phyloP scores from a whole-genome alignment of 2,329 filamentous ascomycete species.

The Monilinia vaccinii-corymbosi region DNA sequence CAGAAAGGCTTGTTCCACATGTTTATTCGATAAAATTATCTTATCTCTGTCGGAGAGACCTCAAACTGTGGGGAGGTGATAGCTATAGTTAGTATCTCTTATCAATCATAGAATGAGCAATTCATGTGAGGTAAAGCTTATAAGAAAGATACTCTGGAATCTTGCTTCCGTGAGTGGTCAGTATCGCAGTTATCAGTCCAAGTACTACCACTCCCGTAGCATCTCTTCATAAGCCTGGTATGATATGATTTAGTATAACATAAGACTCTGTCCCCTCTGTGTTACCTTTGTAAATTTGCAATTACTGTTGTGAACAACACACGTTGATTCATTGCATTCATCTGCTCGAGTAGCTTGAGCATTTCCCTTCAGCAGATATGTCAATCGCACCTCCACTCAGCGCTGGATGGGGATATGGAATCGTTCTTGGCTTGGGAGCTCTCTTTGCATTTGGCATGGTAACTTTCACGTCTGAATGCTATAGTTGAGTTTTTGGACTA shows the following conservation, averaged over 20 bases:
- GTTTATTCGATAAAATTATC: slow-evolving; percentile 8
- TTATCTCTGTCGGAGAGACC: background rate
- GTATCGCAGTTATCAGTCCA: background rate
- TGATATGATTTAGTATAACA: slow-evolving; percentile 5
- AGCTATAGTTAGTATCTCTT: background rate
- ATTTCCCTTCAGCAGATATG: slow-evolving; percentile 17
- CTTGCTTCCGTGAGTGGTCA: background rate
- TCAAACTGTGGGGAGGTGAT: background rate
- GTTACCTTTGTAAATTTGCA: background rate
- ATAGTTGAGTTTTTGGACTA: background rate
- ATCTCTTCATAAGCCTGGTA: background rate
- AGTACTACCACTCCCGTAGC: background rate
- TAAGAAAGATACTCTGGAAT: background rate
- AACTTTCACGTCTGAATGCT: slow-evolving; percentile 10
- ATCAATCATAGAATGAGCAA: background rate
- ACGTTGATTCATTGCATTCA: background rate
- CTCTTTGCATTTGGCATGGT: slow-evolving; percentile 58
- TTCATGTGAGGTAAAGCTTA: background rate
- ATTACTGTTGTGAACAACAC: background rate
- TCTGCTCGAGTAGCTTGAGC: background rate
- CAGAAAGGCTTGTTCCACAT: background rate
- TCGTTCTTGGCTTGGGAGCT: slow-evolving; percentile 50
- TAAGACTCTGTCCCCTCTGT: background rate
- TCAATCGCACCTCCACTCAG: slow-evolving; percentile 27
- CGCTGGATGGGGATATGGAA: slow-evolving; percentile 51